A percentile compares a stretch with the other conserved stretches of the same genome.
Conservation (phyloP, 2,329 filamentous ascomycete species). For the Pseudocercospora eumusae region DNA sequence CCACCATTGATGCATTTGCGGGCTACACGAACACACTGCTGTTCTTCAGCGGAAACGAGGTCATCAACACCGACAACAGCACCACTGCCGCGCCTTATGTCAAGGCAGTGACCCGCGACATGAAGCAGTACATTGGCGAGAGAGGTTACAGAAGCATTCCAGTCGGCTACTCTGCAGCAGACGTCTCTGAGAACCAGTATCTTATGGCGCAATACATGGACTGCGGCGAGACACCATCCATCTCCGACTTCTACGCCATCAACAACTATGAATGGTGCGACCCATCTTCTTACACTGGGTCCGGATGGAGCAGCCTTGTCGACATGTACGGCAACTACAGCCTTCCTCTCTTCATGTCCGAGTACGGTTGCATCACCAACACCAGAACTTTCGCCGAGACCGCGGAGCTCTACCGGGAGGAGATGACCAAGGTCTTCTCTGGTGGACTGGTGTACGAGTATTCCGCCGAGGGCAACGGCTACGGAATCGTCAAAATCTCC, state of each 20-base stretch:
- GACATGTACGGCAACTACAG: constrained; percentile 82
- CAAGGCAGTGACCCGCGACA: constrained; percentile 70
- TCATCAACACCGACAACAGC: constrained; percentile 65
- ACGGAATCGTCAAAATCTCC: constrained; percentile 71
- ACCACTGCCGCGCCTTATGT: constrained; percentile 66
- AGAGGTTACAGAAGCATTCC: constrained; percentile 68
- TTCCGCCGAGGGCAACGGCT: constrained; percentile 73
- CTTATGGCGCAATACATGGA: constrained; percentile 89
- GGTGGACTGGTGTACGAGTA: constrained; percentile 96
- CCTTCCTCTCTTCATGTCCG: constrained; percentile 78
- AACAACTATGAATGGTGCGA: constrained; percentile 88
- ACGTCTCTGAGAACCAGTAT: constrained; percentile 78
- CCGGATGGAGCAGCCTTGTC: constrained; percentile 84
- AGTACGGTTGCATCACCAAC: constrained; percentile 86
- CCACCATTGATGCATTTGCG: constrained; percentile 80
- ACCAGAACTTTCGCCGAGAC: constrained; percentile 79
- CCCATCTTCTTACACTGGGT: constrained; percentile 64
- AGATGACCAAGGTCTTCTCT: constrained; percentile 89
- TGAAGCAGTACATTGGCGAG: constrained; percentile 77
- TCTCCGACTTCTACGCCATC: constrained; percentile 84
- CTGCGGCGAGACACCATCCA: constrained; percentile 72
- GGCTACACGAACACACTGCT: constrained; percentile 84
- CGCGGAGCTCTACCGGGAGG: constrained; percentile 69
- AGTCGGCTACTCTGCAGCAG: constrained; percentile 79
- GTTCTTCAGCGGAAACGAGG: constrained; percentile 79